phyloP scores from a whole-genome alignment of 2,329 filamentous ascomycete genomes.

The Gnomoniopsis sp. region DNA sequence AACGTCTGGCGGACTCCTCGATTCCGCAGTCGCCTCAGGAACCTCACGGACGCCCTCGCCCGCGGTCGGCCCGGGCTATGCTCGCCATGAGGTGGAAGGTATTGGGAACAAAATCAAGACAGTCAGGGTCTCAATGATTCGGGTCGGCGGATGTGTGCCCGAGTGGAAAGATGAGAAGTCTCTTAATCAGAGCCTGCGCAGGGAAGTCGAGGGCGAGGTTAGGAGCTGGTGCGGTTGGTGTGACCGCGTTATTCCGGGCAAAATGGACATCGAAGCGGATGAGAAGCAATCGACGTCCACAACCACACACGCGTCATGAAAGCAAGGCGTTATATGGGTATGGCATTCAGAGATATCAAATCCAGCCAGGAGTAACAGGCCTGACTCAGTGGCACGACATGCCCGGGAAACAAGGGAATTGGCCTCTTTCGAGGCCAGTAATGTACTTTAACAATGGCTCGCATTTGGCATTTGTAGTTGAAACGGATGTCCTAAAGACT shows the following conservation, averaged over 20 bases:
- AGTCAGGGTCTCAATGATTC: slow-evolving; percentile 78
- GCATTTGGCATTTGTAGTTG: not conserved
- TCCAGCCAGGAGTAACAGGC: not conserved
- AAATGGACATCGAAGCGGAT: slow-evolving; percentile 36
- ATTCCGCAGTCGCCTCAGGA: slow-evolving; percentile 17
- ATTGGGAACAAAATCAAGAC: slow-evolving; percentile 86
- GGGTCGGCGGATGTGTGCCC: slow-evolving; percentile 78
- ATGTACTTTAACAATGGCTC: not conserved
- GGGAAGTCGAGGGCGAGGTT: slow-evolving; percentile 65
- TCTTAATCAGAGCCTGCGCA: slow-evolving; percentile 60
- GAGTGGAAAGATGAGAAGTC: slow-evolving; percentile 79
- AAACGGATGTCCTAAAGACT: too few relatives aligned
- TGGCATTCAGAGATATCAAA: not conserved
- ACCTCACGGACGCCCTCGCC: slow-evolving; percentile 42
- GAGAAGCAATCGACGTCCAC: slow-evolving; percentile 2
- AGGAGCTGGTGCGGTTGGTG: slow-evolving; percentile 96
- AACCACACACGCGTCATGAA: not conserved
- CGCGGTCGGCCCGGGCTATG: slow-evolving; percentile 68
- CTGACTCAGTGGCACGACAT: not conserved
- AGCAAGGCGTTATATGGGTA: not conserved
- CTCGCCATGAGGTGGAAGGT: slow-evolving; percentile 84
- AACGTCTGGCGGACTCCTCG: slow-evolving; percentile 27
- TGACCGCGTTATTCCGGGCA: slow-evolving; percentile 65
- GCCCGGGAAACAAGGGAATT: too few relatives aligned
- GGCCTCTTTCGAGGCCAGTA: not conserved